Evolutionary conservation across 176 grass and related monocot species (phyloP).

Genomic region (Oryza rufipogon): DNA sequence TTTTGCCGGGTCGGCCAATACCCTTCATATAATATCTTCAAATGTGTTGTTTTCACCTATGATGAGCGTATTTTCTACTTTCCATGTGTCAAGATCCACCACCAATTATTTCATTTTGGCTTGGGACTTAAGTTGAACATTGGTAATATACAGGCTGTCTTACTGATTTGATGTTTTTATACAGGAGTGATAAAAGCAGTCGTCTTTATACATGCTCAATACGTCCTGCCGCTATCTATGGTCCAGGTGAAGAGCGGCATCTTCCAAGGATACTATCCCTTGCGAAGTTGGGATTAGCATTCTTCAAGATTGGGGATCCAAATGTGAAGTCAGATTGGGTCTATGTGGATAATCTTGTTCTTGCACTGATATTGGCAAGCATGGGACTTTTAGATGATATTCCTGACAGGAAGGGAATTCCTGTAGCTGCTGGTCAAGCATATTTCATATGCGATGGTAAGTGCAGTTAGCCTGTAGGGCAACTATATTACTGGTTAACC

Average conservation of each 20-base stretch:
- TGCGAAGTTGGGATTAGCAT: slow-evolving; percentile 78
- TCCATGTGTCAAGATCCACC: neutral
- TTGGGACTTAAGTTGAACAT: slow-evolving; percentile 8
- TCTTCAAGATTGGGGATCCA: slow-evolving; percentile 74
- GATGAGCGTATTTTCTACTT: neutral
- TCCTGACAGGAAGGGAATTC: slow-evolving; percentile 65
- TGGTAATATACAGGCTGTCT: neutral
- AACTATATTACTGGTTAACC: neutral
- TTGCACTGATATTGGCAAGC: slow-evolving; percentile 88
- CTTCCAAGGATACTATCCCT: slow-evolving; percentile 91
- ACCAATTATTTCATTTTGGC: neutral
- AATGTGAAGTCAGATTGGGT: slow-evolving; percentile 94
- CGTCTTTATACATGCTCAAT: slow-evolving; percentile 88
- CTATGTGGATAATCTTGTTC: slow-evolving; percentile 90
- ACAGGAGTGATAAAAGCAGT: slow-evolving; percentile 40
- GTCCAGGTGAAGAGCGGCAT: slow-evolving; percentile 85
- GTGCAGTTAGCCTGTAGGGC: slow-evolving; percentile 8
- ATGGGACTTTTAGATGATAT: slow-evolving; percentile 82
- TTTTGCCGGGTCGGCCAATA: neutral
- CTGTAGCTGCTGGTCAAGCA: slow-evolving; percentile 77
- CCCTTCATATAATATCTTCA: neutral
- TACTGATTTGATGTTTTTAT: slow-evolving; percentile 31
- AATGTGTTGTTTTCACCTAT: neutral
- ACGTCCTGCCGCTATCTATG: slow-evolving; percentile 92
- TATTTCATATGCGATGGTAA: slow-evolving; percentile 99